Percentiles rank a stretch among this genome's conserved stretches.
These are phyloP conservation scores for Geotrichum europaeum DNA, from an alignment of 1,139 yeast species.

Conservation along the genomic window DNA sequence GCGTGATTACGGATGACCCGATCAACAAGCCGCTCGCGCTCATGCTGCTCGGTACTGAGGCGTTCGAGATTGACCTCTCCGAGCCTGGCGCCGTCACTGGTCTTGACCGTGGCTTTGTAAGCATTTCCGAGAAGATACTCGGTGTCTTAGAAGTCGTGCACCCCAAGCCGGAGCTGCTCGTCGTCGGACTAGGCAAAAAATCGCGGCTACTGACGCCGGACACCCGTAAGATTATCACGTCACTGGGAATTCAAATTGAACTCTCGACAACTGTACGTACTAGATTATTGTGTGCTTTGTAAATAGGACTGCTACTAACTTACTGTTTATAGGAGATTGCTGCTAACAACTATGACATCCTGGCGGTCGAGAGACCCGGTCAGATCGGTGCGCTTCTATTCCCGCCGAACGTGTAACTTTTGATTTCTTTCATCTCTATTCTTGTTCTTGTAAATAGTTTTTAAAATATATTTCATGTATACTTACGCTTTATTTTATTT, in stretches of 20 bases:
- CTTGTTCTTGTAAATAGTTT: background rate
- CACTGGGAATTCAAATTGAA: constrained; percentile 64
- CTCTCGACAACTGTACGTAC: constrained; percentile 50
- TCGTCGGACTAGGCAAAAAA: constrained; percentile 61
- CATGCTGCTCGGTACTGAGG: constrained; percentile 56
- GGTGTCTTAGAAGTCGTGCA: constrained; percentile 51
- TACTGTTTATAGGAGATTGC: constrained; percentile 41
- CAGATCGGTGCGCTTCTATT: constrained; percentile 63
- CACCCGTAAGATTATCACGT: constrained; percentile 46
- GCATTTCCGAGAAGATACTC: constrained; percentile 38
- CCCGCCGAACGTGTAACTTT: constrained; percentile 55
- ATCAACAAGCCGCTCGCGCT: constrained; percentile 46
- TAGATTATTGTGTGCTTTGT: background rate
- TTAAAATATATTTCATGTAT: background rate
- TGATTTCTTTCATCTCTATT: background rate
- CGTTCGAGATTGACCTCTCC: constrained; percentile 51
- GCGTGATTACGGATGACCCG: constrained; percentile 44
- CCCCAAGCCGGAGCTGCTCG: constrained; percentile 74
- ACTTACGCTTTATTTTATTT: background rate
- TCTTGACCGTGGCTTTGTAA: constrained; percentile 36
- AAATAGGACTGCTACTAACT: background rate
- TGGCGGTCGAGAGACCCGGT: constrained; percentile 74
- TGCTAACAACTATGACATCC: constrained; percentile 63
- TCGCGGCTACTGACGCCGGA: constrained; percentile 56
- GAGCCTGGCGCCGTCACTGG: constrained; percentile 26